Conservation (phyloP, 2,329 filamentous ascomycete species). For the Fusarium paranaense region DNA sequence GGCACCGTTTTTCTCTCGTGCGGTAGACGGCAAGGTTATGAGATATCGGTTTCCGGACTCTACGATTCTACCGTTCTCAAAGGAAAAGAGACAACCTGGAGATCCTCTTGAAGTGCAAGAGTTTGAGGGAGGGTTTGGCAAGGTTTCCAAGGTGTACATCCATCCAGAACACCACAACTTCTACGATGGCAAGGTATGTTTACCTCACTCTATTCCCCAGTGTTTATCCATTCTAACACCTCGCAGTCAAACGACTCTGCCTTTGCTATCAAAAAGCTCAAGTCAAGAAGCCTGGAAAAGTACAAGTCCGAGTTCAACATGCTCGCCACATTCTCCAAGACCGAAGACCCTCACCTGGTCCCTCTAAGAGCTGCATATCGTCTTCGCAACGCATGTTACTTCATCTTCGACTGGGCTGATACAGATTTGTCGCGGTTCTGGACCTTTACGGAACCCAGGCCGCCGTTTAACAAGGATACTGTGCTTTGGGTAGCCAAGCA, state of each 20-base stretch:
- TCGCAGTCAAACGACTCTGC: neutral
- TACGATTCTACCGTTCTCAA: neutral
- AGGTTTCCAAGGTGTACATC: slow-evolving; percentile 7
- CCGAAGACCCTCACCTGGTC: neutral
- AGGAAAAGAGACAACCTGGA: neutral
- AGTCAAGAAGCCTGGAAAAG: neutral
- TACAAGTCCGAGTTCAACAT: slow-evolving; percentile 12
- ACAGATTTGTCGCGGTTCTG: neutral
- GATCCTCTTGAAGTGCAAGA: neutral
- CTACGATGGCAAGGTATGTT: neutral
- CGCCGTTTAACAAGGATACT: neutral
- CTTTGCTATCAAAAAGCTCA: slow-evolving; percentile 1
- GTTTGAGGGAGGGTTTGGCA: slow-evolving; percentile 2
- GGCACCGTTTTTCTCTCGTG: slow-evolving; percentile 8
- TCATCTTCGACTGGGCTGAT: slow-evolving; percentile 16
- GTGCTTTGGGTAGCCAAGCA: slow-evolving; percentile 2
- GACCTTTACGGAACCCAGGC: neutral
- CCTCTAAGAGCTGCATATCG: neutral
- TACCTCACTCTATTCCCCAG: neutral
- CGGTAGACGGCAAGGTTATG: neutral
- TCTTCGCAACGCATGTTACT: neutral
- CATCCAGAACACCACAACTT: slow-evolving; percentile 5
- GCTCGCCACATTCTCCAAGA: neutral
- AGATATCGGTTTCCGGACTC: neutral
- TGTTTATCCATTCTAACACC: neutral